Base-by-base conservation (phyloP, 345 rosid species). In the Dimocarpus longan region DNA sequence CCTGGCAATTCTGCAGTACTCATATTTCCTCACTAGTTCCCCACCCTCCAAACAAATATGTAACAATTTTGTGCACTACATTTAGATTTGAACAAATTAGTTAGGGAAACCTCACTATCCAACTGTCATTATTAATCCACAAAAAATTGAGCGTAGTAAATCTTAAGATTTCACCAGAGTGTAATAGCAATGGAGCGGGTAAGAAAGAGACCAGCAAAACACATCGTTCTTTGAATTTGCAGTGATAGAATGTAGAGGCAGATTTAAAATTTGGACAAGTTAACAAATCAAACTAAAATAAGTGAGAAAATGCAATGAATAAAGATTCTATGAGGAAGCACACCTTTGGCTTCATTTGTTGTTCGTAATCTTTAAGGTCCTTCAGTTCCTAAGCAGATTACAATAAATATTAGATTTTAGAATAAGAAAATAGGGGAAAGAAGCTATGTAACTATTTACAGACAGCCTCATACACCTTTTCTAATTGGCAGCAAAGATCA, bases 301-400 rank as follows among this genome's bases (percentile, higher is more conserved):
- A 66, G 24, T 66, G 60, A 37, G 42, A 79, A 46, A 63, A 50
- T 60, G 54, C 24, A 22, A 56, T 13, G 57, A 71, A 65, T 15
- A 60, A 59, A 66, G 32, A 26, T 77, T 72, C 68, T 68, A 37
- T 16, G 13, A 77, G 43, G 66, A 67, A 69, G 37, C 81, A n/a
- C 40, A 93, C 99, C 98, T 94, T 97, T 83, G 94, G 97, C 88
- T 91, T 92, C 87, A 89, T 90, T 84, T 93, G 93, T 80, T 90
- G 97, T 64, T 97, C 98, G 82, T 73, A 73, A 81, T 92, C 96
- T 89, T 93, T 94, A 63, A 92, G 78, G 42, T 92, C 97, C 84
- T 93, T 97, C 82, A 93, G 63, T 88, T 97, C 99, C 99, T 97
- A 88, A 73, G 74, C 48, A 78, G 19, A 84, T 21, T 79, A 82